A percentile compares a stretch with the other conserved stretches of the same genome.
phyloP scores from a whole-genome alignment of 2,329 filamentous ascomycete species.

The Botrytis hyacinthi region DNA sequence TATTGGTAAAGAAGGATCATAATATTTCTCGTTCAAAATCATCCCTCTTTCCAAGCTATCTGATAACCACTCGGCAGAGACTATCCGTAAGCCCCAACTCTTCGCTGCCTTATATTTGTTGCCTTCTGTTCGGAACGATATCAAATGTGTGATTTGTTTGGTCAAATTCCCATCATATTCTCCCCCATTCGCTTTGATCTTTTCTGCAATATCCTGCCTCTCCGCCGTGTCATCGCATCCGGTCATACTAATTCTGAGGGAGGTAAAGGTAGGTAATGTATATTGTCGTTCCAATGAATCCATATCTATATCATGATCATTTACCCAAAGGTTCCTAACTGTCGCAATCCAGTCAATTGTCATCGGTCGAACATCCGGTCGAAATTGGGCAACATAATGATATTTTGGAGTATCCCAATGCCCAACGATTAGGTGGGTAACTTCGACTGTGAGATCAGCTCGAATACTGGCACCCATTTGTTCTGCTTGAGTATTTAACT shows the following conservation, averaged over 20 bases:
- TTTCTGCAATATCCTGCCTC: slow-evolving; percentile 66
- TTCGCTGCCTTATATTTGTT: slow-evolving; percentile 90
- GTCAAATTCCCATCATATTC: slow-evolving; percentile 85
- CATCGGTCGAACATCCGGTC: slow-evolving; percentile 82
- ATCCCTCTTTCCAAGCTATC: slow-evolving; percentile 83
- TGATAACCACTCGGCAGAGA: slow-evolving; percentile 80
- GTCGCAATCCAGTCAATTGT: slow-evolving; percentile 81
- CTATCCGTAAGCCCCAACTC: slow-evolving; percentile 75
- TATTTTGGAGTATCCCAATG: slow-evolving; percentile 91
- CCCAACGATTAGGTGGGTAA: slow-evolving; percentile 91
- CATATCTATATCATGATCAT: slow-evolving; percentile 73
- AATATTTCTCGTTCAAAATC: slow-evolving; percentile 83
- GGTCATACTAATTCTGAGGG: slow-evolving; percentile 64
- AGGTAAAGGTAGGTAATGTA: slow-evolving; percentile 62
- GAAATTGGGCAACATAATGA: slow-evolving; percentile 85
- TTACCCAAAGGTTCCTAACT: slow-evolving; percentile 75
- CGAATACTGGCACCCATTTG: slow-evolving; percentile 87
- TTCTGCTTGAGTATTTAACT: slow-evolving; percentile 61
- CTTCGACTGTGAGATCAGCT: slow-evolving; percentile 90
- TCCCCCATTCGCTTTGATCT: slow-evolving; percentile 69
- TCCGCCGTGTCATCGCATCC: slow-evolving; percentile 67
- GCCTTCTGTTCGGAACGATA: slow-evolving; percentile 74
- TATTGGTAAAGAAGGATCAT: slow-evolving; percentile 68
- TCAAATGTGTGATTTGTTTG: slow-evolving; percentile 80
- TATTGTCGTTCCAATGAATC: slow-evolving; percentile 64